Conservation (phyloP, 768 basidiomycete genomes). For the Tylopilus rubrobrunneus region DNA sequence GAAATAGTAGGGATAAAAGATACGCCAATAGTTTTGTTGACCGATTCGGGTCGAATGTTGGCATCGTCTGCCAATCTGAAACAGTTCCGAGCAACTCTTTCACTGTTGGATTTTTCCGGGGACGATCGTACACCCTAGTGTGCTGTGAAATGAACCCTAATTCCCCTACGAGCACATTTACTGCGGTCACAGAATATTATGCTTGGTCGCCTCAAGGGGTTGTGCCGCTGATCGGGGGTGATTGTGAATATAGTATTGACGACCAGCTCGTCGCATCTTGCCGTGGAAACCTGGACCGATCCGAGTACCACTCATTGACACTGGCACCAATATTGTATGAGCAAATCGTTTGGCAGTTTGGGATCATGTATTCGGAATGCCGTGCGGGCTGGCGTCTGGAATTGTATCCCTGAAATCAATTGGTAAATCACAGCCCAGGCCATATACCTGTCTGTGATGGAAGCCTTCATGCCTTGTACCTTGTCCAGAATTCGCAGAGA, state of each 20-base stretch:
- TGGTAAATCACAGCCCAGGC: background rate
- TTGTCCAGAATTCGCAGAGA: background rate
- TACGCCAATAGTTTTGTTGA: background rate
- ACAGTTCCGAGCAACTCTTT: no score
- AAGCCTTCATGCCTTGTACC: background rate
- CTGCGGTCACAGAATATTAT: background rate
- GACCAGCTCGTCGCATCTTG: background rate
- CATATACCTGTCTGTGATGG: background rate
- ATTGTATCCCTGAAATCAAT: background rate
- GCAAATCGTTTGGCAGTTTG: background rate
- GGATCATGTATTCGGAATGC: background rate
- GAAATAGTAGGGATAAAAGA: background rate
- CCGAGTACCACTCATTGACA: background rate
- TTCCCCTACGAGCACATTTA: background rate
- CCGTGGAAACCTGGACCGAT: background rate
- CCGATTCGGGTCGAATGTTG: background rate
- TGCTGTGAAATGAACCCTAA: background rate
- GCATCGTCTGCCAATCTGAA: background rate
- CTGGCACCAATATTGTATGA: background rate
- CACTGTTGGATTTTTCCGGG: no score
- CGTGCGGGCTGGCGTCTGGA: background rate
- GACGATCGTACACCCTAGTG: background rate
- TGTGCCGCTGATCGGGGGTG: background rate
- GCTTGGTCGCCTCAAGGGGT: background rate
- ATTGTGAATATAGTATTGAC: background rate